These are phyloP conservation scores for Penstemon eatonii DNA, from an alignment of 257 asterid genomes.

Conservation along the genomic window DNA sequence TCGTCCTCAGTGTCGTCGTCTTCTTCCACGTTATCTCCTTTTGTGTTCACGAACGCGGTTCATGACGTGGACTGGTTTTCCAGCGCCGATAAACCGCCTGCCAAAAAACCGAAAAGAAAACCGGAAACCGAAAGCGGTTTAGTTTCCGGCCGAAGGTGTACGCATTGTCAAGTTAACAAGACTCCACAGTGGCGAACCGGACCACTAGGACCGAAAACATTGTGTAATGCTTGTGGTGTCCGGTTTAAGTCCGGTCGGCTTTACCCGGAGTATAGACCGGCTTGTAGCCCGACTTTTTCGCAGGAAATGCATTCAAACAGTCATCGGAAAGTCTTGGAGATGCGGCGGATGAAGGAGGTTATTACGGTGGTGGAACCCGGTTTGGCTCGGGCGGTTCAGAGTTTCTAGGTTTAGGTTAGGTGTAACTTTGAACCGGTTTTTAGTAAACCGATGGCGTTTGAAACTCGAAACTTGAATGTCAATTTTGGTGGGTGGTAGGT, in stretches of 20 bases:
- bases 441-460: constrained; percentile 32
- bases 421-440: constrained; percentile 23
- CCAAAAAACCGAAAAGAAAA: constrained; percentile 56
- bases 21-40: constrained; percentile 37
- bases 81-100: constrained; percentile 45
- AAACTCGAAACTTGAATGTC: constrained; percentile 15
- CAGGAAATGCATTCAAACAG: constrained; percentile 66
- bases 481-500: constrained; percentile 47
- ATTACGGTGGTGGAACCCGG: constrained; percentile 34
- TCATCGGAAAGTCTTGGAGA: constrained; percentile 80
- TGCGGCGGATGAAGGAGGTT: constrained; percentile 66
- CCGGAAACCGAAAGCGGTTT: constrained; percentile 42
- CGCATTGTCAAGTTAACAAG: constrained; percentile 72
- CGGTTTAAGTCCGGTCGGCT: constrained; percentile 89
- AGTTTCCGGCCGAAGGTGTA: constrained; percentile 58
- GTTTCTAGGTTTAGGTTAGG: constrained; percentile 32
- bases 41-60: constrained; percentile 31
- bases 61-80: constrained; percentile 39
- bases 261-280: constrained; percentile 77
- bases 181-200: constrained; percentile 95
- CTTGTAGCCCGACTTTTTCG: constrained; percentile 82
- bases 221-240: constrained; percentile 88
- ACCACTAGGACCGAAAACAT: constrained; percentile 73
- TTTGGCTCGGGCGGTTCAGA: constrained; percentile 29
- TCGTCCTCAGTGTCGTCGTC: constrained; percentile 52